Conservation (phyloP, 805 yeast genomes). For the Gaillardinia entomophila region DNA sequence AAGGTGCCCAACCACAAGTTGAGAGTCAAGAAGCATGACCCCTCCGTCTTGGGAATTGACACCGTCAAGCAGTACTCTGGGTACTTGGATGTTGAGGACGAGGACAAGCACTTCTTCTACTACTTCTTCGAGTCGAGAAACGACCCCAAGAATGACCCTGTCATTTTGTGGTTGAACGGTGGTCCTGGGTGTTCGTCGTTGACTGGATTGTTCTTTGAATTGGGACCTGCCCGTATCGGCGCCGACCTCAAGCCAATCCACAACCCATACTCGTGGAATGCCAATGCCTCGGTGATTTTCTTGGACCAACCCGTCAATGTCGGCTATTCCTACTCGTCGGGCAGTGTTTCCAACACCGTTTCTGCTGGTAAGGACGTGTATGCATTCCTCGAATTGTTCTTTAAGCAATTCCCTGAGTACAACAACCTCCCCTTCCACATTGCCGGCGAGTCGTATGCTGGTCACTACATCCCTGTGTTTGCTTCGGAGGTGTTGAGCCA, state of each 20-base stretch:
- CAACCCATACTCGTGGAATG: conserved; percentile 25
- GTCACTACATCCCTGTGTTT: conserved; percentile 89
- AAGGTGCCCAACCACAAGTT: conserved; percentile 33
- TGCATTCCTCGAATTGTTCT: conserved; percentile 18
- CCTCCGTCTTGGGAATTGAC: conserved; percentile 64
- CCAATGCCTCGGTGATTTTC: conserved; percentile 22
- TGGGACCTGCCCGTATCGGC: conserved; percentile 23
- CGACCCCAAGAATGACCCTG: conserved; percentile 39
- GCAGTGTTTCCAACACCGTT: conserved; percentile 12
- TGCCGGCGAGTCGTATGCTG: conserved; percentile 92
- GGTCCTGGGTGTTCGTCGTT: conserved; percentile 28
- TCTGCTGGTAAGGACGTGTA: conserved; percentile 16
- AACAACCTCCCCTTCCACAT: conserved; percentile 54
- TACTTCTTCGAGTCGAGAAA: conserved; percentile 92
- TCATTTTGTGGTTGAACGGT: conserved; percentile 27
- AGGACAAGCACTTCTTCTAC: conserved; percentile 86
- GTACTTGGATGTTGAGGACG: conserved; percentile 73
- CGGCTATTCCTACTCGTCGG: conserved; percentile 17
- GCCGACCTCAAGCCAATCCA: conserved; percentile 15
- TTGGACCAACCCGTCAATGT: conserved; percentile 23
- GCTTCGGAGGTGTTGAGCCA: conserved; percentile 75
- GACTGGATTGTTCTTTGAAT: conserved; percentile 25
- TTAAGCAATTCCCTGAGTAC: conserved; percentile 18
- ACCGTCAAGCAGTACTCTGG: conserved; percentile 79
- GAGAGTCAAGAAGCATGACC: conserved; percentile 35